Base-by-base conservation (phyloP, 2,329 filamentous ascomycete genomes). In the Epichloe sylvatica region DNA sequence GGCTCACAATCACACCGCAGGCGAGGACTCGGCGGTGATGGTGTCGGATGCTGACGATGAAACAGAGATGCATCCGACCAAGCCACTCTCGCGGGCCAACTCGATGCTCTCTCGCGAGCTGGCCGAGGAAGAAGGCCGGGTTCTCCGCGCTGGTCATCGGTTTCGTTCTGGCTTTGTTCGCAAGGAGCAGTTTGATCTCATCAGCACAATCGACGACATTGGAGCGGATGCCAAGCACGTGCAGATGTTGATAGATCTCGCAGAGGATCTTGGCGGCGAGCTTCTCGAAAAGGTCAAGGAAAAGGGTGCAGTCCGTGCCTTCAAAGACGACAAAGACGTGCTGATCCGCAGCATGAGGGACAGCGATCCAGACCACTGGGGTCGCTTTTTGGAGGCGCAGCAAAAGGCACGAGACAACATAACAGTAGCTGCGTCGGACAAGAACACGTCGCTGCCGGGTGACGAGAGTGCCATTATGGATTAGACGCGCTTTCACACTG, bases 281-380 rank as follows among this genome's bases (percentile, higher is more conserved):
- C 72, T 77, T 23, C 64, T 84, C 45, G 67, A 69, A 44, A 73
- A 74, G 57, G 71, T 78, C 4, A 69, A 73, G 47, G 69, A 74
- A 40, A 74, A 77, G 56, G 83, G 84, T 0, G 75, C 76, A 46
- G 71, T 84, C 12, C 69, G 70, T 49, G 75, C 79, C 0, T 81
- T 87, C 55, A 73, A 77, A 57, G 76, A 81, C 59, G 64, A 81
- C 54, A 70, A 67, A 51, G 72, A 75, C 15, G 60, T 74, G 47
- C 68, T 81, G 19, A 61, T 74, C 39, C 66, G 68, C 52, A 59
- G 64, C 46, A 60, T 82, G 54, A 70, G 77, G 17, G 77, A 77
- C 5, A 73, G 75, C 30, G 85, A 88, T 54, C 79, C 81, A 0
- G 77, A 80, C 53, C 74, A 84, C 62, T 78, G 85, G 75, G 74